phyloP scores from a whole-genome alignment of 2,329 filamentous ascomycete genomes.

The Thermothelomyces thermophilus region DNA sequence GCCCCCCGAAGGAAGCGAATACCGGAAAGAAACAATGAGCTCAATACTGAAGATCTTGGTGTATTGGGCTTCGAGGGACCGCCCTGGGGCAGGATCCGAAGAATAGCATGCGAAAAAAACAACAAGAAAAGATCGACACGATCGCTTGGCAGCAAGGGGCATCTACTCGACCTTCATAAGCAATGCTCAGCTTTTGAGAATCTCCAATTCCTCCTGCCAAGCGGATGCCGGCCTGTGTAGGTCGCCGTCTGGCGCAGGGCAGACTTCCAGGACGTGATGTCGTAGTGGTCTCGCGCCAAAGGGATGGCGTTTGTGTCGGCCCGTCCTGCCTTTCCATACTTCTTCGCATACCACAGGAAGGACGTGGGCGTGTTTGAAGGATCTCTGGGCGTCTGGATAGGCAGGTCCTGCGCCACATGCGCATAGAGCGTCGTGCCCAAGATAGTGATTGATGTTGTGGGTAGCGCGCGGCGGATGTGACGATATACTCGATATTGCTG shows the following conservation, averaged over 20 bases:
- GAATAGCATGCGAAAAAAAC: too few species aligned
- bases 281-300: conserved; percentile 35
- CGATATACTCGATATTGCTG: conserved; percentile 28
- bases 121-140: too few species aligned
- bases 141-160: not conserved
- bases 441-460: conserved; percentile 29
- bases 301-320: not conserved
- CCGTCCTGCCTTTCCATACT: conserved; percentile 3
- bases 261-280: conserved; percentile 33
- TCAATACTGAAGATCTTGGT: too few species aligned
- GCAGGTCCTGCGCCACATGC: conserved; percentile 15
- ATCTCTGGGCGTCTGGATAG: conserved; percentile 20
- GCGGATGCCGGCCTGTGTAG: conserved; percentile 31
- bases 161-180: conserved; percentile 21
- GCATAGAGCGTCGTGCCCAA: conserved; percentile 21
- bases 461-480: conserved; percentile 30
- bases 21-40: too few species aligned
- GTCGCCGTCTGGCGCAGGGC: conserved; percentile 28
- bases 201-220: conserved; percentile 28
- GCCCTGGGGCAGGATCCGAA: too few species aligned
- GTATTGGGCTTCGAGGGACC: too few species aligned
- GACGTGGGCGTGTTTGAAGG: conserved; percentile 18
- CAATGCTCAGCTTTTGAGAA: conserved; percentile 32
- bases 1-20: too few species aligned
- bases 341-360: not conserved